These are phyloP conservation scores for Populus tomentosa DNA, from an alignment of 441 rosid species.

Conservation along the genomic window DNA sequence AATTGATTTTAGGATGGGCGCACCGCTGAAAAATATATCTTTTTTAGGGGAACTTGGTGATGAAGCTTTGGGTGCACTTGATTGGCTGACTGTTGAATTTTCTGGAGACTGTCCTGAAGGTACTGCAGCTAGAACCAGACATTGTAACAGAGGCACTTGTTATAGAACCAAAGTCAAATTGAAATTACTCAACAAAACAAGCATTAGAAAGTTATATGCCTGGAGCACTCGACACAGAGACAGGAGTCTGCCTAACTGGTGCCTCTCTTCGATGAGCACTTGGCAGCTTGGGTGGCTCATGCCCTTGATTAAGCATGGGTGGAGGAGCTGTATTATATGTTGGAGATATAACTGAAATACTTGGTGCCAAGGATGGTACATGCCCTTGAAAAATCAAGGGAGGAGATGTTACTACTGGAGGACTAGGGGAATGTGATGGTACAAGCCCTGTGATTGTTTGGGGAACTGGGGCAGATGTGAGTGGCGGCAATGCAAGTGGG, in stretches of 20 bases:
- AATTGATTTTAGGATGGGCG: conserved; percentile 23
- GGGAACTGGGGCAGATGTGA: conserved; percentile 34
- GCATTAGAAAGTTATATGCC: conserved; percentile 27
- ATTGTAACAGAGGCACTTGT: background rate
- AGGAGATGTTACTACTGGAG: conserved; percentile 28
- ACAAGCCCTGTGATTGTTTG: conserved; percentile 27
- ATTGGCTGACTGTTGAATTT: conserved; percentile 35
- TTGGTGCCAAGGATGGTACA: conserved; percentile 27
- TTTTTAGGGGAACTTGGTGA: conserved; percentile 21
- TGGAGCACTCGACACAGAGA: conserved; percentile 38
- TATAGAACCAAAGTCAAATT: conserved; percentile 5
- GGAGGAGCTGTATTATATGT: conserved; percentile 26
- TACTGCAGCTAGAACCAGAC: conserved; percentile 32
- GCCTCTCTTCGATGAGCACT: conserved; percentile 29
- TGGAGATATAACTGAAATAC: conserved; percentile 24
- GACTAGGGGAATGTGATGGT: conserved; percentile 37
- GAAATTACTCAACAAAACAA: conserved; percentile 3
- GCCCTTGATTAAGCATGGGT: conserved; percentile 16
- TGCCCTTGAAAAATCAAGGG: conserved; percentile 22
- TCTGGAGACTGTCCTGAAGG: conserved; percentile 37
- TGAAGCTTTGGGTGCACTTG: conserved; percentile 34
- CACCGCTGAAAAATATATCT: conserved; percentile 19
- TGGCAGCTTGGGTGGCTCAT: conserved; percentile 16
- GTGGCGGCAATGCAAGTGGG: conserved; percentile 35
- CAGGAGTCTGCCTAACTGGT: conserved; percentile 34